Evolutionary conservation across 257 asterid species (phyloP).

Genomic region (Solanum microdontum): DNA sequence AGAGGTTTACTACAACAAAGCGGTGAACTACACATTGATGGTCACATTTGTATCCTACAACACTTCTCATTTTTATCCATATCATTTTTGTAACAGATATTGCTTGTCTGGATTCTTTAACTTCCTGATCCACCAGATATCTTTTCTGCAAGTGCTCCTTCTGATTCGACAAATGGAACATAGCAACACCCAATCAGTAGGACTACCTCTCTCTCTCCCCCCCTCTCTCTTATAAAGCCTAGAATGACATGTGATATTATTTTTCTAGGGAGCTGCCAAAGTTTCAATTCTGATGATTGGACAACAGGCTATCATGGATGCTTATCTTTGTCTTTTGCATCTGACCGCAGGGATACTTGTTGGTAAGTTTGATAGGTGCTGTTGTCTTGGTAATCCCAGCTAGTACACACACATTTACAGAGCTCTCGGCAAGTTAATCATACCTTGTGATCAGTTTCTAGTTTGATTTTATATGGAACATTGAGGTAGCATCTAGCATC

Average conservation of each 20-base stretch:
- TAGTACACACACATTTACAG: not conserved
- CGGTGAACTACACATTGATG: constrained; percentile 95
- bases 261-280: constrained; percentile 90
- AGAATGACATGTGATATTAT: constrained; percentile 1
- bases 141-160: constrained; percentile 86
- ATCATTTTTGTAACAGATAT: not conserved
- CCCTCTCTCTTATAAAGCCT: not conserved
- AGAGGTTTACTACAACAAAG: constrained; percentile 89
- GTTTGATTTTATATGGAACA: not conserved
- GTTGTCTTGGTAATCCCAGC: not conserved
- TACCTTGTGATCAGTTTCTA: not conserved
- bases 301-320: constrained; percentile 98
- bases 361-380: constrained; percentile 42
- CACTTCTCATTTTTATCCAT: not conserved
- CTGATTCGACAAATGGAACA: constrained; percentile 97
- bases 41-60: constrained; percentile 97
- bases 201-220: not conserved
- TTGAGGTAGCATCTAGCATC: not conserved
- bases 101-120: constrained; percentile 42
- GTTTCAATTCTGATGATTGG: constrained; percentile 92
- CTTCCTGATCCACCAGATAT: constrained; percentile 38
- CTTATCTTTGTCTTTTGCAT: constrained; percentile 93
- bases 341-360: constrained; percentile 96
- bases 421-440: not conserved
- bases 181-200: constrained; percentile 96